Evolutionary conservation across 371 early-diverging fungal genomes (phyloP).

Genomic region (Rhizopus stolonifer): DNA sequence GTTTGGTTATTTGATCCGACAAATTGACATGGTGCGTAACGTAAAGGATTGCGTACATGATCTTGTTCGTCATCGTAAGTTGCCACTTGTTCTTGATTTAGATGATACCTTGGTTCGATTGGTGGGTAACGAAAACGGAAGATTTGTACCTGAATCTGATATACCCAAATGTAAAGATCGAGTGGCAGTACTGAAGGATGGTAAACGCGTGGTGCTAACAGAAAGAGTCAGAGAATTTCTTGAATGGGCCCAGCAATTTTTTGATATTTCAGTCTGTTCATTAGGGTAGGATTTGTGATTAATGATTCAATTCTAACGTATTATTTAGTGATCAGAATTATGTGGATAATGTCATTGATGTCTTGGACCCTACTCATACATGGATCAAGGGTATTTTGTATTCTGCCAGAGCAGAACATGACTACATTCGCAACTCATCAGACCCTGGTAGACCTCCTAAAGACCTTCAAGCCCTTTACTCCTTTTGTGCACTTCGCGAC

Average conservation of each 20-base stretch:
- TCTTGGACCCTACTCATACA: constrained; percentile 62
- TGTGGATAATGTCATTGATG: constrained; percentile 70
- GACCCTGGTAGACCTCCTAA: constrained; percentile 67
- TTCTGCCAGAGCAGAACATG: constrained; percentile 75
- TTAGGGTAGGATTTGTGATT: constrained; percentile 55
- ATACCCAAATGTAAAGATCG: constrained; percentile 51
- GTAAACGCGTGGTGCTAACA: constrained; percentile 66
- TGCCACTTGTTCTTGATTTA: constrained; percentile 78
- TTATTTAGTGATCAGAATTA: constrained; percentile 66
- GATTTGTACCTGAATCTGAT: constrained; percentile 68
- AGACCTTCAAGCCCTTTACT: constrained; percentile 67
- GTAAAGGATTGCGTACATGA: constrained; percentile 53
- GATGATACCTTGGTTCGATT: constrained; percentile 80
- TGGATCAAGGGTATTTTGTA: constrained; percentile 66
- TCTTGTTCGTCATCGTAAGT: constrained; percentile 45
- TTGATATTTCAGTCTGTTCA: constrained; percentile 77
- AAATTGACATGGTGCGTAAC: constrained; percentile 51
- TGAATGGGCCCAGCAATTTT: constrained; percentile 71
- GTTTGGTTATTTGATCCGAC: constrained; percentile 70
- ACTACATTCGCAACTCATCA: constrained; percentile 52
- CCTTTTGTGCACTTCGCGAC: constrained; percentile 58
- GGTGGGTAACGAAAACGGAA: constrained; percentile 64
- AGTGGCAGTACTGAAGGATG: constrained; percentile 62
- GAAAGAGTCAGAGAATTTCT: constrained; percentile 75
- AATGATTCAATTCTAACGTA: neutral